These are phyloP conservation scores for Dothiorella sarmentorum DNA, from an alignment of 2,329 filamentous ascomycete species.

Conservation along the genomic window DNA sequence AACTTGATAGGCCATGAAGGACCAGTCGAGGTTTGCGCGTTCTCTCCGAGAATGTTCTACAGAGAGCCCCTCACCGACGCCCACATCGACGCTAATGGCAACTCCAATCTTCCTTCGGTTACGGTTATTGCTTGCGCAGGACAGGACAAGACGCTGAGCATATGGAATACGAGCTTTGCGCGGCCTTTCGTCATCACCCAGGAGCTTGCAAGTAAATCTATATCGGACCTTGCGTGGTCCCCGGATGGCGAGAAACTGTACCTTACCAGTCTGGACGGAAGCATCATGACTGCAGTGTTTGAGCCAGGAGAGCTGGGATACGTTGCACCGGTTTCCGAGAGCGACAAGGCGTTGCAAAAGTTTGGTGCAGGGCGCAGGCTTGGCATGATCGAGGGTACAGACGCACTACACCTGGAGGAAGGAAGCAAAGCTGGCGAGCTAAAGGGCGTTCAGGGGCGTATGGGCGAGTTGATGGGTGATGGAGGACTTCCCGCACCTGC, in stretches of 20 bases:
- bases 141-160: conserved; percentile 91
- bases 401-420: conserved; percentile 82
- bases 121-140: conserved; percentile 96
- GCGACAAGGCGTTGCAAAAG: conserved; percentile 87
- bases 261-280: conserved; percentile 83
- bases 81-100: conserved; percentile 45
- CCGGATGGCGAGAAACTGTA: conserved; percentile 87
- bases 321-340: conserved; percentile 81
- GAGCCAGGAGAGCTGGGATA: conserved; percentile 85
- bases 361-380: conserved; percentile 86
- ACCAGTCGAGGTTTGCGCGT: conserved; percentile 94
- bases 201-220: conserved; percentile 84
- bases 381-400: conserved; percentile 88
- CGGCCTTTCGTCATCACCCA: conserved; percentile 86
- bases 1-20: conserved; percentile 96
- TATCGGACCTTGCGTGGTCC: conserved; percentile 91
- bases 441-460: conserved; percentile 84
- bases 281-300: conserved; percentile 78
- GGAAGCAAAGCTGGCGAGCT: conserved; percentile 89
- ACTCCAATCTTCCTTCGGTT: conserved; percentile 54
- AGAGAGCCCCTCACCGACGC: conserved; percentile 59
- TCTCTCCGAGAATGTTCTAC: conserved; percentile 86
- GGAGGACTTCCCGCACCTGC: conserved; percentile 42
- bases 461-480: conserved; percentile 98
- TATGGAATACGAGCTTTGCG: conserved; percentile 97